Evolutionary conservation across 179 eudicot species (phyloP).

Genomic region (Camellia oleifera): DNA sequence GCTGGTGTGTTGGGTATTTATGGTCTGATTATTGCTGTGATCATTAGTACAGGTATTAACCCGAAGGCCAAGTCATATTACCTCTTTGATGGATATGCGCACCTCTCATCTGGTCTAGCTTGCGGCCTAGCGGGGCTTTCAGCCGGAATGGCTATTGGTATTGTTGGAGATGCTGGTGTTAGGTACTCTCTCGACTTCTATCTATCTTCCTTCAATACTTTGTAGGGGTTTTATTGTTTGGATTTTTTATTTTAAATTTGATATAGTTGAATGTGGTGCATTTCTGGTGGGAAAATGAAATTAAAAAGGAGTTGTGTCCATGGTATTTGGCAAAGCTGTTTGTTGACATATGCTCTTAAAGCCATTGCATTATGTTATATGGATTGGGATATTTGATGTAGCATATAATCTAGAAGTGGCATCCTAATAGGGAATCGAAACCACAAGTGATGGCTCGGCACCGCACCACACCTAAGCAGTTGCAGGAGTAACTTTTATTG

Average conservation of each 20-base stretch:
- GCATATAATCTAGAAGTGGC: neutral
- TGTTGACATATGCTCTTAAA: neutral
- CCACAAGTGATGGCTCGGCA: neutral
- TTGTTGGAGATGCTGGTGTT: conserved; percentile 69
- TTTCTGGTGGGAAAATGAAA: neutral
- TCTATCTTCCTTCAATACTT: neutral
- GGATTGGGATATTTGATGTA: too few species aligned
- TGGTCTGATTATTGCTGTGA: conserved; percentile 64
- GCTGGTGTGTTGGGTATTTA: conserved; percentile 67
- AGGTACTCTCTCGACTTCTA: conserved; percentile 27
- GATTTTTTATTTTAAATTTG: neutral
- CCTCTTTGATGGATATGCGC: conserved; percentile 63
- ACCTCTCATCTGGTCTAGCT: conserved; percentile 59
- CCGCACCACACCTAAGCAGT: too few species aligned
- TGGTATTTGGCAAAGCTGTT: neutral
- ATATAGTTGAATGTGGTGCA: neutral
- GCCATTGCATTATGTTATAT: neutral
- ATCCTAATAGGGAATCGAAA: neutral
- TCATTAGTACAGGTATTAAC: conserved; percentile 60
- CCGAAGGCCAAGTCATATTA: conserved; percentile 58
- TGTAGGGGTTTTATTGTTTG: neutral
- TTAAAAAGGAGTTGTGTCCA: neutral
- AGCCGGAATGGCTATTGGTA: conserved; percentile 67
- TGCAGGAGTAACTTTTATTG: neutral
- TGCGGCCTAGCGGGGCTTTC: conserved; percentile 63